Conservation (phyloP, 2,329 filamentous ascomycete species). For the Cercospora sp. region DNA sequence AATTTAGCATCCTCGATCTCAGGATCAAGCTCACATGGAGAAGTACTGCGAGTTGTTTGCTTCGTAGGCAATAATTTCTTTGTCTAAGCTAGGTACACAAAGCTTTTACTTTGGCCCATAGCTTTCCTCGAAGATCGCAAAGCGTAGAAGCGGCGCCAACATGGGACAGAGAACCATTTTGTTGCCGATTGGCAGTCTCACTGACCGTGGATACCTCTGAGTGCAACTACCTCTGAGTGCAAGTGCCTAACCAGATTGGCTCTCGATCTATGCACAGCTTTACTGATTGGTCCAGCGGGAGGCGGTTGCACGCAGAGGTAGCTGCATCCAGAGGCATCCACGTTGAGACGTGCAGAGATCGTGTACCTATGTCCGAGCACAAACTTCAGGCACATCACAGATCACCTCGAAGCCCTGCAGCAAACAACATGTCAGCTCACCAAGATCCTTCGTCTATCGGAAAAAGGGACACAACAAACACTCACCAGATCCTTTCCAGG, state of each 20-base stretch:
- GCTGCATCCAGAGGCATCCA: too few species aligned
- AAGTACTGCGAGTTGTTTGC: not conserved
- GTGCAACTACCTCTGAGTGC: too few species aligned
- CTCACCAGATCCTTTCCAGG: conserved; percentile 5
- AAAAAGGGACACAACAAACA: not conserved
- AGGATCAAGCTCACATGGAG: not conserved
- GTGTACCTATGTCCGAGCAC: not conserved
- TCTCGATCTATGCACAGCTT: too few species aligned
- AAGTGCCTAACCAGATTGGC: too few species aligned
- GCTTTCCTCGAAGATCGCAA: not conserved
- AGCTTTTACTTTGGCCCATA: not conserved
- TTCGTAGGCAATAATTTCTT: not conserved
- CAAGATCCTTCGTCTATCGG: not conserved
- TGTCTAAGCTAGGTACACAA: not conserved
- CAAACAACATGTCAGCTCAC: not conserved
- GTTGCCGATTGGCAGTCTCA: not conserved
- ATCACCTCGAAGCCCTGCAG: conserved; percentile 1
- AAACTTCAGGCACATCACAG: conserved; percentile 4
- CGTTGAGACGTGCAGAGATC: not conserved
- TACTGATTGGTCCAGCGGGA: too few species aligned
- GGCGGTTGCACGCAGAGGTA: too few species aligned
- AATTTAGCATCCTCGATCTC: not conserved
- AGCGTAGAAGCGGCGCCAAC: not conserved
- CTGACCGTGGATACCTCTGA: too few species aligned
- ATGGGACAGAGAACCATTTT: not conserved